Conservation (phyloP, 202 grass and related monocot genomes). For the Saccharum hybrid region DNA sequence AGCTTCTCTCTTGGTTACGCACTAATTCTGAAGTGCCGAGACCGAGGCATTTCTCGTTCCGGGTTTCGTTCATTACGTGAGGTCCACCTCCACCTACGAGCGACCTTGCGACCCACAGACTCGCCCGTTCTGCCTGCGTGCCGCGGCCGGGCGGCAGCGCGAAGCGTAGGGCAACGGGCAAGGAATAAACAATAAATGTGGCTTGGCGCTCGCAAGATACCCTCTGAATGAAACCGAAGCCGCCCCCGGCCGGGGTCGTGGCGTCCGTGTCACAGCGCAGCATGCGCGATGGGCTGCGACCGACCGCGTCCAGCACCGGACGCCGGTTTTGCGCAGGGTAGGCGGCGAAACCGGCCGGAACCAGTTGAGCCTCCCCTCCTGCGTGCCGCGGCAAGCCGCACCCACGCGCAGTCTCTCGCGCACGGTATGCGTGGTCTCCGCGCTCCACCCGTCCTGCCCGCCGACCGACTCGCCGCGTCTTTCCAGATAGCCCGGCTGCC, state of each 20-base stretch:
- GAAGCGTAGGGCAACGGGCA: not conserved
- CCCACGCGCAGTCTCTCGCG: not conserved
- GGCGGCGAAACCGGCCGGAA: constrained; percentile 31
- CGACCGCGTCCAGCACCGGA: constrained; percentile 15
- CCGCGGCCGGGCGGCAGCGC: not conserved
- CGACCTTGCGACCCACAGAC: too few species aligned
- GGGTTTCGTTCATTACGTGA: too few species aligned
- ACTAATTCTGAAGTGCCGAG: not conserved
- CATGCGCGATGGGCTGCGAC: not conserved
- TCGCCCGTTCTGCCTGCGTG: not conserved
- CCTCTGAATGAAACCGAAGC: not conserved
- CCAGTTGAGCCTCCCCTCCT: constrained; percentile 16
- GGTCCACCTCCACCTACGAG: too few species aligned
- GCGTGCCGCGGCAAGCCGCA: not conserved
- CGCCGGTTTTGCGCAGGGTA: not conserved
- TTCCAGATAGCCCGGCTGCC: not conserved
- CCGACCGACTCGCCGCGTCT: not conserved
- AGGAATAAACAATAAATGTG: constrained; percentile 14
- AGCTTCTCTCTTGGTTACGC: too few species aligned
- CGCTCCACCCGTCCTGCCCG: not conserved
- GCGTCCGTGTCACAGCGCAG: constrained; percentile 1
- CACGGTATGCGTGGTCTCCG: not conserved
- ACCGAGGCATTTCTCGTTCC: too few species aligned
- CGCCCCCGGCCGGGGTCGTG: not conserved
- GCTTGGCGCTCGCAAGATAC: not conserved